These are phyloP conservation scores for Coemansia interrupta DNA, from an alignment of 192 early-diverging fungal species.

Conservation along the genomic window DNA sequence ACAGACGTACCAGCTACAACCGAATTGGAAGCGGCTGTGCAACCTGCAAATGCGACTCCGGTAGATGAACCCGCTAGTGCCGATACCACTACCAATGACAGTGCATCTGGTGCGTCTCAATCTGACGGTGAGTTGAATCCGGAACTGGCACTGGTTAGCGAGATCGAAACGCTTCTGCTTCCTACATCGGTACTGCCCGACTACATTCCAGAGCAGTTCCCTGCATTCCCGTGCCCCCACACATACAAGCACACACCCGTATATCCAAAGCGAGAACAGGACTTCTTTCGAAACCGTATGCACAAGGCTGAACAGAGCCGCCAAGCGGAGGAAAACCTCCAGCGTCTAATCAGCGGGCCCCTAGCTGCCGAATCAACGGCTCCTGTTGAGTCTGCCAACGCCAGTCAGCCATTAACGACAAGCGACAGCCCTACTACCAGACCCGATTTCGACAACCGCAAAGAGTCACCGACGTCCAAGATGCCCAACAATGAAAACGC, in stretches of 20 bases:
- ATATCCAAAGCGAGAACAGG: slow-evolving; percentile 46
- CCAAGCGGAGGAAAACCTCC: slow-evolving; percentile 50
- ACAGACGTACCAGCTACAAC: no score
- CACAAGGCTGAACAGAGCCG: slow-evolving; percentile 53
- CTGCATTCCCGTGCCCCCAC: slow-evolving; percentile 47
- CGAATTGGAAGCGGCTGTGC: no score
- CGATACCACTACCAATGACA: not conserved
- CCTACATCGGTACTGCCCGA: slow-evolving; percentile 21
- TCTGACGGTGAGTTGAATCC: not conserved
- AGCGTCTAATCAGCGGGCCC: slow-evolving; percentile 44
- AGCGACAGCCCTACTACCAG: not conserved
- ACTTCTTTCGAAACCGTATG: slow-evolving; percentile 51
- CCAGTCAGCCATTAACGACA: not conserved
- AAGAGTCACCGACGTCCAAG: no score
- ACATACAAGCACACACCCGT: slow-evolving; percentile 47
- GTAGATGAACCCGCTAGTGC: no score
- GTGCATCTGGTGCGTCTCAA: not conserved
- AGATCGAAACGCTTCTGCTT: slow-evolving; percentile 28
- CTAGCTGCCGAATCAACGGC: slow-evolving; percentile 4
- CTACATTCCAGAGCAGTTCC: slow-evolving; percentile 39
- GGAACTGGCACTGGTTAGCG: slow-evolving; percentile 5
- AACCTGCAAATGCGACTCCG: no score
- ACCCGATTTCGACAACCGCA: not conserved
- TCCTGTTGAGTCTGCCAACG: not conserved
- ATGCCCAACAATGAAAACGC: no score